These are phyloP conservation scores for Ascochyta koolunga DNA, from an alignment of 2,329 filamentous ascomycete species.

Conservation along the genomic window DNA sequence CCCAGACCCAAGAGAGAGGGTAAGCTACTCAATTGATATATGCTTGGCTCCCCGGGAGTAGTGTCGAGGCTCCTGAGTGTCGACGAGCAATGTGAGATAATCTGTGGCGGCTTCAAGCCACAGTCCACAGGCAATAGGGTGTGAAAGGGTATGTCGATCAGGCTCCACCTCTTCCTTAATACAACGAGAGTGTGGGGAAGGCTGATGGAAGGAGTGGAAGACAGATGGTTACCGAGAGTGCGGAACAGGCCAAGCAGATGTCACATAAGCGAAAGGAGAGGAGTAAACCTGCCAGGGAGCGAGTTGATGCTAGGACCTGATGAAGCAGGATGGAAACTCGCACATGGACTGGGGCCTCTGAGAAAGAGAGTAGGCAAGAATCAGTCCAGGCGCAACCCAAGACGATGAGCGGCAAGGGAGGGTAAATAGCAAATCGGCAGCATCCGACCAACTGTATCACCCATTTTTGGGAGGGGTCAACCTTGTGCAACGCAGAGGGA, in stretches of 20 bases:
- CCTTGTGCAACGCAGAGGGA: conserved; percentile 38
- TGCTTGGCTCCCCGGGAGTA: background rate
- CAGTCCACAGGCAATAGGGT: conserved; percentile 11
- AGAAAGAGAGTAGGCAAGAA: conserved; percentile 29
- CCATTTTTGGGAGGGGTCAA: conserved; percentile 27
- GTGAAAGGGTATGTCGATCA: conserved; percentile 24
- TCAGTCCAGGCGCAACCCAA: conserved; percentile 35
- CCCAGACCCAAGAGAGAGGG: background rate
- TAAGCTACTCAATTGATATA: background rate
- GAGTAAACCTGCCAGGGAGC: conserved; percentile 27
- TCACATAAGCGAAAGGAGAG: conserved; percentile 39
- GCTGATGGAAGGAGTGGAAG: conserved; percentile 27
- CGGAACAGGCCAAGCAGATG: conserved; percentile 32
- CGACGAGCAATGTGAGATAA: background rate
- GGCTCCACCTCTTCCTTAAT: conserved; percentile 33
- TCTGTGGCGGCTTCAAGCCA: conserved; percentile 5
- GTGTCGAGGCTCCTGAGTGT: background rate
- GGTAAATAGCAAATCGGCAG: conserved; percentile 32
- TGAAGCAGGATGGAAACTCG: conserved; percentile 28
- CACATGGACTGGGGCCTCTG: conserved; percentile 27
- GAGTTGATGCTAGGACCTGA: conserved; percentile 28
- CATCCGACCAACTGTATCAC: conserved; percentile 30
- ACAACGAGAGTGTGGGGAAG: conserved; percentile 32
- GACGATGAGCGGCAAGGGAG: conserved; percentile 39
- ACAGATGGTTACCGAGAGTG: conserved; percentile 27